Evolutionary conservation across 176 grass and related monocot genomes (phyloP), one percentile per base, ranked within the genome.

Genomic region (Saccharum spontaneum): DNA sequence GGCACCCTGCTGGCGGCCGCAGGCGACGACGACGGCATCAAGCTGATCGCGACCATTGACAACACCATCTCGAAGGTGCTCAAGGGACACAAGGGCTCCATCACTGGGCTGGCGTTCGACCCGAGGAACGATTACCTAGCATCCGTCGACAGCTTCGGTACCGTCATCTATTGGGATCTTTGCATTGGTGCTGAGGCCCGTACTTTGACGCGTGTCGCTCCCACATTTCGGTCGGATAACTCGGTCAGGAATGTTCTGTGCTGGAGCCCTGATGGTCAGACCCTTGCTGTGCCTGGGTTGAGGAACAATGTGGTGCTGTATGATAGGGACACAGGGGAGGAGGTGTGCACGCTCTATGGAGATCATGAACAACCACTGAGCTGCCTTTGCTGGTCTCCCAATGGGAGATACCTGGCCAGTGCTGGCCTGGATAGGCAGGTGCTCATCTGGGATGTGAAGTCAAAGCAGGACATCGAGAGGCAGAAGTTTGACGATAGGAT

Each of bases 251-350:
- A 95, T 85, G 69, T 76, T 13, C 45, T 95, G 50, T 90, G 89
- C 40, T 98, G 93, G 96, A 91, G 96, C 31, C 96, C 96, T 64
- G 91, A 93, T 72, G 96, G 96, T 24, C 80, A 95, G 31, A 92
- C 80, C 15, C 88, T 98, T 79, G 93, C 96, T 83, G 91, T 98
- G 65, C 91, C 96, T 3, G 93, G 96, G 34, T 66, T 94, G 83
- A 93, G 91, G 86, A 95, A 98, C 82, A 92, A 95, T 87, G 91
- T 98, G 39, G 93, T 95, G 33, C 85, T 98, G 91, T 94, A 98
- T 83, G 96, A 98, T 68, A 93, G 93, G 87, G 96, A 98, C 85
- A 95, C 96, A 1, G 87, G 85, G 1, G 93, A 98, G 75, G 92
- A 93, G 76, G 85, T 98, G 74, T 90, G 80, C 77, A 92, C 67